Evolutionary conservation across 176 grass and related monocot species (phyloP), one percentile per base, ranked within the genome.

Genomic region (Rhynchospora breviuscula): DNA sequence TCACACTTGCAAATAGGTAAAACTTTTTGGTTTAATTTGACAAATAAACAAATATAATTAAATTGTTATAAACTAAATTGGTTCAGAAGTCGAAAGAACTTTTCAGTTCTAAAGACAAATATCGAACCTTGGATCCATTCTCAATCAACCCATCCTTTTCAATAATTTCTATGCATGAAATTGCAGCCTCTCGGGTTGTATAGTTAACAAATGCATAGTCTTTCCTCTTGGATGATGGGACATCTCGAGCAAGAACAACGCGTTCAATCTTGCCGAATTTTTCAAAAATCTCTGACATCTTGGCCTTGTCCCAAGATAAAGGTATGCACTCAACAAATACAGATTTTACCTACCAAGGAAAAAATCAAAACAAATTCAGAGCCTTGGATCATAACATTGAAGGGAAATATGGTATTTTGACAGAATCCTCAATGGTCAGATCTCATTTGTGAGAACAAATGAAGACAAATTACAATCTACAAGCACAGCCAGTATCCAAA

Each of bases 181-280:
- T 26, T 85, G 93, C 93, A 86, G 86, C 88, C 83, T 92, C 93
- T 74, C 80, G 86, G 84, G 74, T 89, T 44, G 75, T 82, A 79
- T 86, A 95, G 80, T 95, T 73, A 84, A 90, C 85, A 78, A 90
- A 95, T 51, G 88, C 88, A 92, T 87, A 87, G 43, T 87, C 90
- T 72, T 73, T 92, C 77, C 90, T 90, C 84, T 90, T 82, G 72
- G 90, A 64, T 79, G 84, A 79, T 3, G 26, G 79, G 48, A 90
- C 79, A 88, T 92, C 83, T 15, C 88, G 75, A 59, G 93, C 76
- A 45, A 90, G 90, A 69, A 87, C 85, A 67, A 92, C 64, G 45
- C 81, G 61, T 61, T 92, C 87, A 0, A 95, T 84, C 46, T 86
- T 68, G 69, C 90, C 93, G 78, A 90, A 90, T 45, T 86, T 92